Evolutionary conservation across 768 basidiomycete species (phyloP), one percentile per base, ranked within the genome.

Genomic region (Gloeopeniophorella convolvens): DNA sequence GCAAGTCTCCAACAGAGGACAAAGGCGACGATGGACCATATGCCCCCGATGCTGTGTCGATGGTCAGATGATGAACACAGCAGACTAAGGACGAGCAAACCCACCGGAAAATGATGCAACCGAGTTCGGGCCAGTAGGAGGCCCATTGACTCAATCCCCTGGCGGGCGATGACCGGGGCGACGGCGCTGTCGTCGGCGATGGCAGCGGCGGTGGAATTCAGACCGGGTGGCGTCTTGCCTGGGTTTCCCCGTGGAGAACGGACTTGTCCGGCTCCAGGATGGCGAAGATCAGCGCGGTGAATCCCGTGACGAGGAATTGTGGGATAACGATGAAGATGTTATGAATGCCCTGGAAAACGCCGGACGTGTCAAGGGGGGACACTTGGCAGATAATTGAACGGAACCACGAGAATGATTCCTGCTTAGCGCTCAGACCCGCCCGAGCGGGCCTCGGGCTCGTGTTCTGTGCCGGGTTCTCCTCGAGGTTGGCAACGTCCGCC

Each of bases 271-370:
- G 83, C 52, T 95, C 93, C 53, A 92, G 73, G 4, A 96, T 66
- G 13, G 87, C 88, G 61, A 98, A 96, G 39, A 97, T 76, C 54
- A 94, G 70, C 9, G 92, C 80, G 0, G 91, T 82, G 4, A 97
- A 65, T 20, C 83, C 91, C 0, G 89, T 94, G 27, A 94, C 85
- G 33, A 98, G 74, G 67, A 97, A 94, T 62, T 98, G 95, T 0
- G 95, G 95, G 6, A 96, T 70, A 51, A 97, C 95, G 54, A 98
- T 72, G 66, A 88, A 95, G 51, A 96, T 78, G 61, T 96, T 97
- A 67, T 97, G 93, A 45, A 97, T 95, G 33, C 95, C 93, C 89
- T 92, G 53, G 12, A 13, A 21, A 20, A n/a, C 18, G 30, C 21
- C 12, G 10, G 40, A 34, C 20, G 32, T 16, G 33, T 50, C 20